Percentiles rank a stretch among this genome's conserved stretches.
Conservation (phyloP, 2,329 filamentous ascomycete species). For the Sarocladium kiliense region DNA sequence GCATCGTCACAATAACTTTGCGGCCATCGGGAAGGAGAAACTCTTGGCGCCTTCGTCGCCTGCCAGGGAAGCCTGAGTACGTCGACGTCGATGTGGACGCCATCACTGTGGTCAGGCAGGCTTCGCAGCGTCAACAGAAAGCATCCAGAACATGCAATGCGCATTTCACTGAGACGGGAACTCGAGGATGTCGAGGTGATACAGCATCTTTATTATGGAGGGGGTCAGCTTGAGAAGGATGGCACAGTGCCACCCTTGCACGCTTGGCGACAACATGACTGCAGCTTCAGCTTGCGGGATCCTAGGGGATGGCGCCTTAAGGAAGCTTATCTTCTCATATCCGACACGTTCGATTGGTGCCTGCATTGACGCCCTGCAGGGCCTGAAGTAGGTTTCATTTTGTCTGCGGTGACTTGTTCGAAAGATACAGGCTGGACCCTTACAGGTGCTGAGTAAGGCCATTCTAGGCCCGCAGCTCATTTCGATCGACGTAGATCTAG, state of each 20-base stretch:
- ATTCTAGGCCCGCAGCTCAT: neutral
- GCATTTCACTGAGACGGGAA: neutral
- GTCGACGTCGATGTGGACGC: neutral
- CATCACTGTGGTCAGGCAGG: neutral
- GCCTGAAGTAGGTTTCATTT: neutral
- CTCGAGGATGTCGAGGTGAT: neutral
- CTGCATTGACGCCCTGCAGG: neutral
- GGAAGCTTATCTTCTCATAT: neutral
- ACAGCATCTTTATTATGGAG: neutral
- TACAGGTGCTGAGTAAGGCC: constrained; percentile 1
- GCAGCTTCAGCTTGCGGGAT: neutral
- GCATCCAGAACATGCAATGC: neutral
- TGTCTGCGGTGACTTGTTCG: neutral
- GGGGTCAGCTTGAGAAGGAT: neutral
- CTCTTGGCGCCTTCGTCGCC: constrained; percentile 39
- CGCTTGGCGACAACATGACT: constrained; percentile 2
- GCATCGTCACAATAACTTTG: constrained; percentile 50
- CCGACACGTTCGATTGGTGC: neutral
- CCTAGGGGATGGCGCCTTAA: neutral
- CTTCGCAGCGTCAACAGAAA: neutral
- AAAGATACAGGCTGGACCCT: neutral
- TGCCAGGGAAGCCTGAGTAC: constrained; percentile 14
- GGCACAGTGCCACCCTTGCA: neutral
- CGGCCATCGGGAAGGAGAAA: constrained; percentile 51
- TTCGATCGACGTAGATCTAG: neutral